These are phyloP conservation scores for Kluyveromyces sp. DNA, from an alignment of 1,139 yeast species.

Conservation along the genomic window DNA sequence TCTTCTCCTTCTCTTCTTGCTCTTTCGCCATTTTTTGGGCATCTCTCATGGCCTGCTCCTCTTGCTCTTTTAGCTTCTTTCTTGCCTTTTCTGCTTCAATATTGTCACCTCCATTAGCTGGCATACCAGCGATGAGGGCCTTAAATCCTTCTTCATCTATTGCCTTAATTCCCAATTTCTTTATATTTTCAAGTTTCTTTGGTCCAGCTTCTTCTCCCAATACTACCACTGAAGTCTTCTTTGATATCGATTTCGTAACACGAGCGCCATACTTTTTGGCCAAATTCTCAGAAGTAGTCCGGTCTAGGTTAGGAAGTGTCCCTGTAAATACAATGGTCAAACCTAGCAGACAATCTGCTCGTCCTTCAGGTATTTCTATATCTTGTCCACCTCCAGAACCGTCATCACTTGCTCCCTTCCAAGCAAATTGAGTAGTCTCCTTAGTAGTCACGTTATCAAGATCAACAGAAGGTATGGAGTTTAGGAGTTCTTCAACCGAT, in stretches of 20 bases:
- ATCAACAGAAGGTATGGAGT: constrained; percentile 28
- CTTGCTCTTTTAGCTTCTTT: constrained; percentile 61
- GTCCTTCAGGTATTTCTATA: constrained; percentile 52
- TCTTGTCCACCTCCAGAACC: constrained; percentile 8
- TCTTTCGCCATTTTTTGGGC: constrained; percentile 41
- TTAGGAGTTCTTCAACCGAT: constrained; percentile 26
- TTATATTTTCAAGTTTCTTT: constrained; percentile 78
- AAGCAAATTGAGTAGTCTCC: constrained; percentile 24
- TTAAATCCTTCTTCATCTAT: constrained; percentile 83
- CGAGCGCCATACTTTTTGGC: constrained; percentile 92
- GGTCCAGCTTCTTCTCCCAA: constrained; percentile 98
- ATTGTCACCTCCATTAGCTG: constrained; percentile 86
- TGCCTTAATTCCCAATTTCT: constrained; percentile 63
- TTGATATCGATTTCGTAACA: constrained; percentile 79
- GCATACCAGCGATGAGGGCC: constrained; percentile 68
- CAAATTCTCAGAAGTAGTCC: constrained; percentile 65
- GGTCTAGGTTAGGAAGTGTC: constrained; percentile 65
- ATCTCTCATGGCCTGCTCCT: constrained; percentile 42
- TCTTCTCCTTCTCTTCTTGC: constrained; percentile 28
- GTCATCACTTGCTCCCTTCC: constrained; percentile 10
- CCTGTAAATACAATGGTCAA: constrained; percentile 93
- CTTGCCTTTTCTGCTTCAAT: constrained; percentile 67
- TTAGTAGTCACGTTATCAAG: constrained; percentile 26
- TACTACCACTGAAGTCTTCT: constrained; percentile 81
- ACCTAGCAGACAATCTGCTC: constrained; percentile 77